Evolutionary conservation across 768 basidiomycete species (phyloP), one percentile per base, ranked within the genome.

Genomic region (Leucocoprinus sp.): DNA sequence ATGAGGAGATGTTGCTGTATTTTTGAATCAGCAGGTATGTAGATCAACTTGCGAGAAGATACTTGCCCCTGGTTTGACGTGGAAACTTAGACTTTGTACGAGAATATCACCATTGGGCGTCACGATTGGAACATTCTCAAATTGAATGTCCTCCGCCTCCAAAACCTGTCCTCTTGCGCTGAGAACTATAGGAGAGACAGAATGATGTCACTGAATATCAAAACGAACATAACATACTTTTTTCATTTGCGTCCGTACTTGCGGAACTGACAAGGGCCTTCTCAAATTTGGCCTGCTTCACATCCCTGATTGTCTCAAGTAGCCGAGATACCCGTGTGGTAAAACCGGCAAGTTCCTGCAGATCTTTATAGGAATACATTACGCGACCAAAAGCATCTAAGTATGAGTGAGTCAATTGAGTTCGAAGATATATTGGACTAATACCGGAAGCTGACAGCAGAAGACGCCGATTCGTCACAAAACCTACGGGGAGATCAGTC

Each of bases 361-460:
- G 71, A 60, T 98, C 93, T 63, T 96, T 97, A 69, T 96, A 97
- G 2, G 90, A 92, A 61, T 93, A 95, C 90, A 98, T 92, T 22
- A 96, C 81, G 15, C 93, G 78, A 24, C 93, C 93, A 54, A 97
- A 87, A 1, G 95, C 95, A 66, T 98, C 95, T 79, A 15, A 48
- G 26, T n/a, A 19, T 26, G 28, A 44, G 36, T 28, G 5, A 14
- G 37, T 49, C 26, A 43, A 35, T 37, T 14, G 14, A 12, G n/a
- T 11, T 8, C n/a, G 5, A 11, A 12, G 11, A 14, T 12, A 31
- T 31, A 14, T 17, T 19, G 43, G 7, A 24, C 18, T 9, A 15
- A 50, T 49, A 80, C 84, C 84, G 49, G 86, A 88, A 3, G 90
- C 79, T n/a, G 90, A 93, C 12, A 96, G 66, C 8, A 96, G 65